Percentiles rank a stretch among this genome's conserved stretches.
These are phyloP conservation scores for Fusarium staphyleae DNA, from an alignment of 2,329 filamentous ascomycete species.

Conservation along the genomic window DNA sequence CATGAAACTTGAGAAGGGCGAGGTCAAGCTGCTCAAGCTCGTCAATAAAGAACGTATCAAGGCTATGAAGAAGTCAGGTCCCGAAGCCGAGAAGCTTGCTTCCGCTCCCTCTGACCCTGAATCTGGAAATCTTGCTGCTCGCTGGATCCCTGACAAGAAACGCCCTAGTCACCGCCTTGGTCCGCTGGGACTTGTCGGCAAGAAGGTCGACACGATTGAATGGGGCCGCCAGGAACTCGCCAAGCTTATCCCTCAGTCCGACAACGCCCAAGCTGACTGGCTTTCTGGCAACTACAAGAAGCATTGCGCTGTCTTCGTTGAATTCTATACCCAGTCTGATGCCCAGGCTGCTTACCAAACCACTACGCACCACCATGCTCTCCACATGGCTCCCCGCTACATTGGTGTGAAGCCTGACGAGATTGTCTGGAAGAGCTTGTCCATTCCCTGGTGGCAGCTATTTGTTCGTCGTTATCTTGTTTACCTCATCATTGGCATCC, in stretches of 20 bases:
- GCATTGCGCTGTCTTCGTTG: slow-evolving; percentile 85
- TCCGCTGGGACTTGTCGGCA: slow-evolving; percentile 68
- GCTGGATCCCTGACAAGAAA: slow-evolving; percentile 71
- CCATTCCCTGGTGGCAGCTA: slow-evolving; percentile 74
- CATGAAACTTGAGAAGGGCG: slow-evolving; percentile 81
- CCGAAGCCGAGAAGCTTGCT: slow-evolving; percentile 28
- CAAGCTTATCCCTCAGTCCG: slow-evolving; percentile 68
- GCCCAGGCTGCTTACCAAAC: slow-evolving; percentile 88
- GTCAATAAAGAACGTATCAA: slow-evolving; percentile 50
- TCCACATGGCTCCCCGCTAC: slow-evolving; percentile 85
- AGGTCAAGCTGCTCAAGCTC: slow-evolving; percentile 79
- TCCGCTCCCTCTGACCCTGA: slow-evolving; percentile 67
- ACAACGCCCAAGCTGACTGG: slow-evolving; percentile 69
- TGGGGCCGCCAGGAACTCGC: slow-evolving; percentile 71
- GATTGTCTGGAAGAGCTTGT: slow-evolving; percentile 84
- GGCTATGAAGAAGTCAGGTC: slow-evolving; percentile 45
- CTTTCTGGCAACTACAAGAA: slow-evolving; percentile 68
- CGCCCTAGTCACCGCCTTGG: slow-evolving; percentile 74
- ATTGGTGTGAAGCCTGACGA: slow-evolving; percentile 83
- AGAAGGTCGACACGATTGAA: slow-evolving; percentile 82
- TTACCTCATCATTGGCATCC: slow-evolving; percentile 69
- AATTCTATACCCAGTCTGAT: slow-evolving; percentile 82
- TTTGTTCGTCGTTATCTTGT: slow-evolving; percentile 72
- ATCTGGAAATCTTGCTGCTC: slow-evolving; percentile 68
- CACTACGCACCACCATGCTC: slow-evolving; percentile 78